Evolutionary conservation across 805 yeast genomes (phyloP), one percentile per base, ranked within the genome.

Genomic region (Pichia cephalocereana): DNA sequence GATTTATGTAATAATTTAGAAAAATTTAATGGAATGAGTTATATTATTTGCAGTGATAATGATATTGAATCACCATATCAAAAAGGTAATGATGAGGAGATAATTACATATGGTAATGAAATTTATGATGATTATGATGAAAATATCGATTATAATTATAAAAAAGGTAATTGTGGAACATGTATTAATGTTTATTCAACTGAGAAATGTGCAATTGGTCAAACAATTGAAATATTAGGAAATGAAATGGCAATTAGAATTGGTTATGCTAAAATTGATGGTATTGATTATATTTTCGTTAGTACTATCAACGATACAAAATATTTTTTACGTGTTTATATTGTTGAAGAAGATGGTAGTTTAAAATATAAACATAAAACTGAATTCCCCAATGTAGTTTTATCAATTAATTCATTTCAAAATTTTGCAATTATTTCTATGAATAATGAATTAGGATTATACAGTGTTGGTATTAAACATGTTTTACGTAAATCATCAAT

Each of bases 381-480:
- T 0, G 59, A 63, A 14, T 64, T 83, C 0, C 80, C 76, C 6
- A 66, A 58, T 8, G 65, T 69, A 2, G 77, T 79, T 0, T 52
- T 70, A 30, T 70, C 84, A 0, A 55, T 90, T 61, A 54, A 62
- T 1, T 65, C 69, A 11, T 87, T 86, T 61, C 74, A 75, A 44
- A 86, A 82, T 0, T 72, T 71, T 51, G 60, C 89, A 2, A 62
- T 89, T 1, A 82, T 76, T 1, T 90, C 86, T 0, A 55, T 77
- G 44, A 74, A 72, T 0, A 69, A 73, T 41, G 62, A 65, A 44
- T 55, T 91, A 43, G 66, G 85, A 36, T 54, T 86, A 9, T 89
- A 75, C 59, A 90, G 82, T 28, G 53, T 88, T 30, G 99, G 99
- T 2, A 71, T 72, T 56, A 85, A 83, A 54, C 97, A 90, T 59